These are phyloP conservation scores for Sordariomycetes sp. DNA, from an alignment of 2,329 filamentous ascomycete species.

Conservation along the genomic window DNA sequence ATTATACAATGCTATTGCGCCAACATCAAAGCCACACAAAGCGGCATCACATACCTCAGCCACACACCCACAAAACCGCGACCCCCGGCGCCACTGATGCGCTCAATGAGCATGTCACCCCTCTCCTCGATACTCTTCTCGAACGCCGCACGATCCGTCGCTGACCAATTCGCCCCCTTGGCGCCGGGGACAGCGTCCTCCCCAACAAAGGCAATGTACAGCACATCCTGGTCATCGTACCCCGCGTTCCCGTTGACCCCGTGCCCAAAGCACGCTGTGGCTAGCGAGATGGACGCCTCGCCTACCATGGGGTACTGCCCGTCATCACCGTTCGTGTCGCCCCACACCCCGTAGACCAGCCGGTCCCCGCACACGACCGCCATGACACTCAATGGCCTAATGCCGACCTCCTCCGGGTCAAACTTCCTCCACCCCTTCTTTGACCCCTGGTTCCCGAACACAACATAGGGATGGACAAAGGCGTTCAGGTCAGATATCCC, in stretches of 20 bases:
- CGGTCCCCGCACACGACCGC: constrained; percentile 38
- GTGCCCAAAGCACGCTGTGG: constrained; percentile 40
- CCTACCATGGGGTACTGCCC: constrained; percentile 32
- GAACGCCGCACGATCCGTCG: constrained; percentile 32
- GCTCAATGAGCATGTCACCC: constrained; percentile 36
- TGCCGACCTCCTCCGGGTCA: constrained; percentile 23
- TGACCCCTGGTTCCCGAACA: constrained; percentile 33
- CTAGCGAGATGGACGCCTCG: constrained; percentile 43
- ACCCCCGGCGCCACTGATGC: constrained; percentile 11
- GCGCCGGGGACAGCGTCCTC: constrained; percentile 40
- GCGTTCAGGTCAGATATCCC: constrained; percentile 28
- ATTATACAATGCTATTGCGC: neutral
- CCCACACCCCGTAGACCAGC: constrained; percentile 46
- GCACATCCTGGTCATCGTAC: constrained; percentile 41
- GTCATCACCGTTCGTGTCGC: constrained; percentile 44
- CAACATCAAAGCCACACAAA: neutral
- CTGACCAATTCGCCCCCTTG: constrained; percentile 38
- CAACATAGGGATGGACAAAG: constrained; percentile 37
- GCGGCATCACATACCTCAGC: neutral
- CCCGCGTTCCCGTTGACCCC: constrained; percentile 40
- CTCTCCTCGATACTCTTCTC: constrained; percentile 34
- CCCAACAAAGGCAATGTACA: constrained; percentile 49
- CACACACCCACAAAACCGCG: neutral
- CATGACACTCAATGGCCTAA: constrained; percentile 38
- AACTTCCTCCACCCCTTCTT: constrained; percentile 21